Evolutionary conservation across 1,284 basidiomycete species (phyloP).

Genomic region (Peniophora sp.): DNA sequence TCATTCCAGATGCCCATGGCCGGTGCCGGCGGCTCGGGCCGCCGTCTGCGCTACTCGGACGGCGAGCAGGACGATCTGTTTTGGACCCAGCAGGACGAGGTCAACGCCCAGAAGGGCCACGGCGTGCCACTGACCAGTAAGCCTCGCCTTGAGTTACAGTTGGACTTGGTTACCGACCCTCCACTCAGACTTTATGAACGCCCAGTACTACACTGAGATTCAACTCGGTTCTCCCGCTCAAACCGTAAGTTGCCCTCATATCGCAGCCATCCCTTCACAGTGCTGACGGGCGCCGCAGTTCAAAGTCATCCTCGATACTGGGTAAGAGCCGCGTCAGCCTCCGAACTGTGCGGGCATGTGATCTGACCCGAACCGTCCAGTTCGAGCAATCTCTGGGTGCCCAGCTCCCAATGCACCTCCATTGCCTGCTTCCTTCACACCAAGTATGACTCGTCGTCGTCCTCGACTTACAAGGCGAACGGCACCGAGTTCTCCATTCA

Average conservation of each 20-base stretch:
- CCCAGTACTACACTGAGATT: constrained; percentile 95
- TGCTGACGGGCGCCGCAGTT: constrained; percentile 33
- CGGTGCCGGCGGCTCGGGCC: constrained; percentile 67
- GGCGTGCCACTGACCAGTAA: constrained; percentile 84
- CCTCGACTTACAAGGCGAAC: constrained; percentile 88
- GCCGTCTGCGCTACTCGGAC: constrained; percentile 46
- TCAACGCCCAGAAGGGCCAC: constrained; percentile 71
- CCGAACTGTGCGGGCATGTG: constrained; percentile 5
- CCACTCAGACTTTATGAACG: constrained; percentile 86
- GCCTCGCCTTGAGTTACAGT: constrained; percentile 23
- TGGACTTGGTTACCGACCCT: not conserved
- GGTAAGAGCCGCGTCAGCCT: constrained; percentile 29
- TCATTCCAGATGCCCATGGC: constrained; percentile 60
- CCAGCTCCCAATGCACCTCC: constrained; percentile 81
- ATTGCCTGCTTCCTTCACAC: constrained; percentile 97
- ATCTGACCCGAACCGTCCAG: constrained; percentile 26
- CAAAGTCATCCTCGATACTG: constrained; percentile 86
- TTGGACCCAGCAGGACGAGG: constrained; percentile 75
- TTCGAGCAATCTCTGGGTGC: constrained; percentile 93
- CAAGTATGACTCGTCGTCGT: constrained; percentile 86
- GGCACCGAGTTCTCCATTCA: constrained; percentile 89
- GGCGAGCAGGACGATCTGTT: constrained; percentile 48
- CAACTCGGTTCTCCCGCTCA: constrained; percentile 77
- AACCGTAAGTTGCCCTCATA: constrained; percentile 35
- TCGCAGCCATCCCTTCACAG: constrained; percentile 5